Evolutionary conservation across 2,329 filamentous ascomycete genomes (phyloP).

Genomic region (Coleophoma crateriformis): DNA sequence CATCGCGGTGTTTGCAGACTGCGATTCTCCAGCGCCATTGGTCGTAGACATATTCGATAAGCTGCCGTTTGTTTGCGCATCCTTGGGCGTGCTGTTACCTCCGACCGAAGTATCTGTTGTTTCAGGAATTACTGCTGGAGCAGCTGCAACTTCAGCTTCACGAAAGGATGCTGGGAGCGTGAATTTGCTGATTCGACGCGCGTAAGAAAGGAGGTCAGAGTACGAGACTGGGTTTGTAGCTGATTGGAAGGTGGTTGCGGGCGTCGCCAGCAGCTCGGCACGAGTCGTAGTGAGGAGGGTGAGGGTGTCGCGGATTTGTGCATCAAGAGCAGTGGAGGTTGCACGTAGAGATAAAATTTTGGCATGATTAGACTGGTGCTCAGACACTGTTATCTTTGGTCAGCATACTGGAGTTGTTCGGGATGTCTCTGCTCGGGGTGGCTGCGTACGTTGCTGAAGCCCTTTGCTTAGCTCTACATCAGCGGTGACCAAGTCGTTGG

Average conservation of each 20-base stretch:
- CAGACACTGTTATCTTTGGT: conserved; percentile 48
- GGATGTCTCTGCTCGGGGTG: not conserved
- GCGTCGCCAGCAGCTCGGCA: conserved; percentile 63
- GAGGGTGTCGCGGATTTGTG: conserved; percentile 67
- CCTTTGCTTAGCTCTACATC: conserved; percentile 63
- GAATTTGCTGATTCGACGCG: conserved; percentile 73
- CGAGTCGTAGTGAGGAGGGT: conserved; percentile 66
- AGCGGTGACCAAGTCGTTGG: conserved; percentile 63
- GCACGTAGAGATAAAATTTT: conserved; percentile 65
- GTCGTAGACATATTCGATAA: conserved; percentile 16
- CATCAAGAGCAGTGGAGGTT: conserved; percentile 59
- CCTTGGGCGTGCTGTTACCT: conserved; percentile 14
- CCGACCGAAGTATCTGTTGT: not conserved
- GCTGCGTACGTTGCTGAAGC: conserved; percentile 54
- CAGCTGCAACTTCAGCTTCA: conserved; percentile 9
- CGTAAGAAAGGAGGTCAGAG: conserved; percentile 70
- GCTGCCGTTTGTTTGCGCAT: conserved; percentile 21
- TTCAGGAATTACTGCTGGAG: conserved; percentile 5
- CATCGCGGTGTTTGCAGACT: conserved; percentile 10
- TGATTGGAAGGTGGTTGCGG: conserved; percentile 49
- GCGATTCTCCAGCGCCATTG: conserved; percentile 14
- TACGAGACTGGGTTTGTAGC: conserved; percentile 55
- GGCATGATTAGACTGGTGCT: conserved; percentile 68
- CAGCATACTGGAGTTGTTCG: not conserved
- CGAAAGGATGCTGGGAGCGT: conserved; percentile 52